Conservation (phyloP, 108 stramenopile genomes). For the Cyclotella kingstonii region DNA sequence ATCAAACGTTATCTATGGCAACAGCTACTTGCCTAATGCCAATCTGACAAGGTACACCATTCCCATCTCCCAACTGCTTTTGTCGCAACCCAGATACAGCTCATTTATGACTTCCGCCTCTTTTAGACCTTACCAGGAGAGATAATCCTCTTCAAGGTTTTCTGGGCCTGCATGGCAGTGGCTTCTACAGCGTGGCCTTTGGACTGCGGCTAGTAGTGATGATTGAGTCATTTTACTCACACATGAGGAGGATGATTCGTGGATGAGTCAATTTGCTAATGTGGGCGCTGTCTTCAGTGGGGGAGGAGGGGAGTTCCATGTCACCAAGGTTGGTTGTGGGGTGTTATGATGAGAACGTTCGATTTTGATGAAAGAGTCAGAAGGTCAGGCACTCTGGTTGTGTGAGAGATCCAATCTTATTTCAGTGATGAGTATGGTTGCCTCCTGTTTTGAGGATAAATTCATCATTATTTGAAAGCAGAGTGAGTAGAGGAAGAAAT, state of each 20-base stretch:
- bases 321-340: slow-evolving; percentile 88
- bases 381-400: slow-evolving; percentile 79
- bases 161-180: slow-evolving; percentile 56
- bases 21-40: too few relatives aligned
- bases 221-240: slow-evolving; percentile 77
- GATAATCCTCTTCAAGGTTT: slow-evolving; percentile 78
- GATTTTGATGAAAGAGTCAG: slow-evolving; percentile 76
- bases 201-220: slow-evolving; percentile 82
- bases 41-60: too few relatives aligned
- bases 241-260: slow-evolving; percentile 64
- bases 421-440: slow-evolving; percentile 87
- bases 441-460: slow-evolving; percentile 94
- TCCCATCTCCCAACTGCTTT: too few relatives aligned
- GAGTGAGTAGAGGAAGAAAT: slow-evolving; percentile 15
- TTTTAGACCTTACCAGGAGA: slow-evolving; percentile 71
- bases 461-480: slow-evolving; percentile 93
- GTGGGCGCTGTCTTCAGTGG: slow-evolving; percentile 84
- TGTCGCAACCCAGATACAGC: too few relatives aligned
- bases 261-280: too few relatives aligned
- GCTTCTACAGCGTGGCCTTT: slow-evolving; percentile 86
- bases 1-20: too few relatives aligned
- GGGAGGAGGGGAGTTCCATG: slow-evolving; percentile 19
- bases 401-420: slow-evolving; percentile 92
- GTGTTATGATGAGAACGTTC: slow-evolving; percentile 92
- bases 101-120: too few relatives aligned